Evolutionary conservation across 768 basidiomycete genomes (phyloP), one percentile per base, ranked within the genome.

Genomic region (Tulasnella sp.): DNA sequence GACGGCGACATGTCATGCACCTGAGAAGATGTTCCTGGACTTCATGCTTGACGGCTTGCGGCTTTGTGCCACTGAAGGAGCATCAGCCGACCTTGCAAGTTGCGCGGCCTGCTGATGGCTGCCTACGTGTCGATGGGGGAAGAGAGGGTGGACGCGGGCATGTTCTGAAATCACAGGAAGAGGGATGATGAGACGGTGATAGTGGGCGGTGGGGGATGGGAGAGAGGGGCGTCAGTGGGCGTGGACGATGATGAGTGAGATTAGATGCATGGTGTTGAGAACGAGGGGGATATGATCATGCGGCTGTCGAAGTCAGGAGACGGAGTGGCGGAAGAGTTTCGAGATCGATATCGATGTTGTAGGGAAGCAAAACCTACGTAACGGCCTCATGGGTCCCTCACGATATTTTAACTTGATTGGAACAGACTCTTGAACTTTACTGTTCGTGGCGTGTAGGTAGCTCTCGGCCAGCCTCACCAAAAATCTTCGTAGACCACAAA

Each of bases 31-130:
- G 71, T 26, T 72, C 71, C 18, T 72, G 39, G 4, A 72, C 71
- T 40, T 72, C 71, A 72, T 72, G 71, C 44, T 40, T 40, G n/a
- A 72, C 26, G 13, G 42, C 71, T 26, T 72, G 71, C n/a, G 71
- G n/a, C n/a, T 23, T 29, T n/a, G 71, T 26, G 37, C 71, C 71
- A 23, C 15, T 37, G 37, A 37, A 72, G 4, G 37, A 15, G 37
- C 71, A 72, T 46, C 44, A 10, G 39, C 39, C 44, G 71, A 72
- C 23, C 37, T 72, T 72, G 71, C 71, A 72, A 26, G 71, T 42
- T n/a, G 44, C 71, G 20, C 20, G 71, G 71, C 37, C 61, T 6
- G 29, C 10, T 11, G 61, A 10, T 11, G 61, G 18, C 0, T 67
- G 61, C 6, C 61, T 11, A 67, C 35, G 61, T 67, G 61, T 67